Evolutionary conservation across 1,284 basidiomycete species (phyloP), one percentile per base, ranked within the genome.

Genomic region (Marasmius tenuissimus): DNA sequence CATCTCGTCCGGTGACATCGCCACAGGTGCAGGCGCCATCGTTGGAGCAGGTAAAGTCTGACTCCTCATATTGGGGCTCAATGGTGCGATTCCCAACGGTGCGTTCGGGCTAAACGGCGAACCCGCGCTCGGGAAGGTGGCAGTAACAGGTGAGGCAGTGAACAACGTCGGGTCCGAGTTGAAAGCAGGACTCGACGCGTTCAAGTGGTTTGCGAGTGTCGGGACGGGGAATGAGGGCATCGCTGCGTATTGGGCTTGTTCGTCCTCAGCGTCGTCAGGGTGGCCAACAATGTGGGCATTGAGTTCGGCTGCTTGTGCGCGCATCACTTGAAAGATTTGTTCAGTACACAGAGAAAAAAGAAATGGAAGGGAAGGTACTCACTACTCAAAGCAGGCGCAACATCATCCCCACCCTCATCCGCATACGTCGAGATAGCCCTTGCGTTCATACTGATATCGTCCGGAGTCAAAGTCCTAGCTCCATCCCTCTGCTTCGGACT

Each of bases 401-500:
- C 76, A 39, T 86, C 45, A 67, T 66, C 1, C 18, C 48, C 50
- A 48, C 20, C 65, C 11, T 66, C 63, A 37, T 63, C 52, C 38
- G 52, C 64, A 63, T 65, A 14, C 66, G 60, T 9, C 63, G 55
- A 57, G 65, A 66, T 59, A 72, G 27, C 27, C 27, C 27, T 27
- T 27, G 27, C 66, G 58, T 75, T 69, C 3, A 78, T 74, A 4
- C 76, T 73, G 65, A 93, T 91, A 67, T 91, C 89, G 42, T 89
- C 88, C 0, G 85, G 75, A 4, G 83, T 87, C 53, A 94, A 80
- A 7, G 85, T 79, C 54, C 86, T 68, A 4, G 92, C 83, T 39
- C 93, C 92, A 34, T 75, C 73, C 0, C 85, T 78, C 72, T 94
- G 93, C 3, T 84, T 85, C 9, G 93, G 93, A 11, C 85, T 87